phyloP scores from a whole-genome alignment of 2,329 filamentous ascomycete genomes.

The Sarocladiaceae sp. region DNA sequence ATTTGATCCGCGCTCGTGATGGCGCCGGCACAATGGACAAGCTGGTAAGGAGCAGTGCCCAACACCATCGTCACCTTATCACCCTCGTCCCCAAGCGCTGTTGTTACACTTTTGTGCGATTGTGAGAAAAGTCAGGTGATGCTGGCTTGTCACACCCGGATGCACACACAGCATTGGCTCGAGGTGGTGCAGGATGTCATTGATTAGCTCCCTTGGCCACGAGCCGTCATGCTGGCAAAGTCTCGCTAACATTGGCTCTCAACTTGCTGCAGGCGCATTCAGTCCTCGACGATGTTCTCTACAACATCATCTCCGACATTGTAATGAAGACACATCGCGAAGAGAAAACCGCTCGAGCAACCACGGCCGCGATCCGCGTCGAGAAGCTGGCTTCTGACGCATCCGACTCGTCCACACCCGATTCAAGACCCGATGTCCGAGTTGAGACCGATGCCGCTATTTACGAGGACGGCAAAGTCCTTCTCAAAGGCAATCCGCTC shows the following conservation, averaged over 20 bases:
- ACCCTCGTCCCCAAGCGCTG: background rate
- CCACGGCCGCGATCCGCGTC: slow-evolving; percentile 59
- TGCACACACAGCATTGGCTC: slow-evolving; percentile 1
- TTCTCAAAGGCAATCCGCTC: slow-evolving; percentile 68
- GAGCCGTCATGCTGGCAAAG: background rate
- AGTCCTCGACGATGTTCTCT: slow-evolving; percentile 70
- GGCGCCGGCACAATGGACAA: slow-evolving; percentile 52
- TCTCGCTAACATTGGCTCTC: slow-evolving; percentile 10
- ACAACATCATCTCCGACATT: slow-evolving; percentile 73
- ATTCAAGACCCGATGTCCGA: slow-evolving; percentile 51
- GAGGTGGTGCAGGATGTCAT: background rate
- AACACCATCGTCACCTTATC: background rate
- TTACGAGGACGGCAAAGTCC: slow-evolving; percentile 65
- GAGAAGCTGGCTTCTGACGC: slow-evolving; percentile 57
- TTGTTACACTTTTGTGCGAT: slow-evolving; percentile 7
- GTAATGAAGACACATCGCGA: slow-evolving; percentile 71
- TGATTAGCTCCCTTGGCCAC: background rate
- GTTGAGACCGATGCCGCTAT: slow-evolving; percentile 64
- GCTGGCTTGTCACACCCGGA: background rate
- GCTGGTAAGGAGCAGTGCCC: slow-evolving; percentile 43
- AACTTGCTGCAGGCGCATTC: slow-evolving; percentile 46
- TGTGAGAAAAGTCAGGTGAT: background rate
- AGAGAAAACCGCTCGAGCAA: slow-evolving; percentile 70
- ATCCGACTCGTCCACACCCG: slow-evolving; percentile 48
- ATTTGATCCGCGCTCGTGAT: slow-evolving; percentile 50